These are phyloP conservation scores for Aciculosporium take DNA, from an alignment of 2,329 filamentous ascomycete species.

Conservation along the genomic window DNA sequence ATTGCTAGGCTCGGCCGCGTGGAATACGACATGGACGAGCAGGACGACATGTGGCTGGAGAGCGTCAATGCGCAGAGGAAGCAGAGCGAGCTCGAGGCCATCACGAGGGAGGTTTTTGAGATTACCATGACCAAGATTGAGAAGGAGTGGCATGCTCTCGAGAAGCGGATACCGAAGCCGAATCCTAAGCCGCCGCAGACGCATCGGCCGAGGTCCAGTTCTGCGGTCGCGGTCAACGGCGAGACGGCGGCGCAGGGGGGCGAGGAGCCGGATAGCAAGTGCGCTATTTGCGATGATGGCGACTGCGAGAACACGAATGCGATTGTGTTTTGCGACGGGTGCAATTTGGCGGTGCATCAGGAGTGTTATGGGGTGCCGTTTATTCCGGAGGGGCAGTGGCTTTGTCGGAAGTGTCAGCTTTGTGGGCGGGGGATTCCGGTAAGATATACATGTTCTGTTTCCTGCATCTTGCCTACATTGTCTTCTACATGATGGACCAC, in stretches of 20 bases:
- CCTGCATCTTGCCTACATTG: not conserved
- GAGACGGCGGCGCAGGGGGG: conserved; percentile 71
- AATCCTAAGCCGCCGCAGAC: conserved; percentile 94
- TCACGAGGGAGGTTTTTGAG: conserved; percentile 89
- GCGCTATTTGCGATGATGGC: conserved; percentile 95
- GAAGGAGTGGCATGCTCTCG: conserved; percentile 92
- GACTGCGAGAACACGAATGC: conserved; percentile 99
- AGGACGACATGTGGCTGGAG: conserved; percentile 93
- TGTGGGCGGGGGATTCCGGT: conserved; percentile 82
- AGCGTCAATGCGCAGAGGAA: conserved; percentile 66
- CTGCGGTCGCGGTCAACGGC: conserved; percentile 87
- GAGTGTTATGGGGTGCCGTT: conserved; percentile 98
- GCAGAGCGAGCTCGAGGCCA: conserved; percentile 59
- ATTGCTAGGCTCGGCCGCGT: conserved; percentile 58
- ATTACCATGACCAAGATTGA: conserved; percentile 98
- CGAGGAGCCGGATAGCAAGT: conserved; percentile 94
- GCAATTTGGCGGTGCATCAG: conserved; percentile 92
- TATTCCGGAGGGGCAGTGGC: conserved; percentile 96
- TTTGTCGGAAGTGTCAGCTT: conserved; percentile 91
- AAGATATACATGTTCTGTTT: conserved; percentile 11
- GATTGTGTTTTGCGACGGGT: conserved; percentile 97
- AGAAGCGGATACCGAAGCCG: conserved; percentile 92
- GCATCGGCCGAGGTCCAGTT: conserved; percentile 81
- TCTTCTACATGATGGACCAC: no score
- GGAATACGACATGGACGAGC: conserved; percentile 99